Conservation (phyloP, 768 basidiomycete genomes). For the Brasilioporus rufonigricans region DNA sequence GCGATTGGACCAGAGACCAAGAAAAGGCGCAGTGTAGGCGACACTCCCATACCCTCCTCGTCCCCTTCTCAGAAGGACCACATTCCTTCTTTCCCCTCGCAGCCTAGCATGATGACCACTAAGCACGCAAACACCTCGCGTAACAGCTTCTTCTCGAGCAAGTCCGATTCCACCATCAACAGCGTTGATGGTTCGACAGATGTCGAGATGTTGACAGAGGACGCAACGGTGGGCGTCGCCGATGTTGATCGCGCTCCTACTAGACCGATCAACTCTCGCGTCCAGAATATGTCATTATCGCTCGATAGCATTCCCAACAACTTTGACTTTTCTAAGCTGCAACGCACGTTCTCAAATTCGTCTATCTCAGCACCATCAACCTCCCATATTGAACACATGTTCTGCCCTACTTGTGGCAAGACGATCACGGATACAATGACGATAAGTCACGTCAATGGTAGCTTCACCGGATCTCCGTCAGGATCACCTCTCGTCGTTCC, state of each 20-base stretch:
- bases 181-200: slow-evolving; percentile 15
- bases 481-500: slow-evolving; percentile 46
- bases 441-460: slow-evolving; percentile 28
- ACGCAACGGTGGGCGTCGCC: slow-evolving; percentile 25
- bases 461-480: slow-evolving; percentile 27
- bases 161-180: slow-evolving; percentile 19
- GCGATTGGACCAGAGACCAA: slow-evolving; percentile 40
- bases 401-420: slow-evolving; percentile 59
- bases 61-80: slow-evolving; percentile 28
- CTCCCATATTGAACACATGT: slow-evolving; percentile 37
- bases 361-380: slow-evolving; percentile 47
- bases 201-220: slow-evolving; percentile 30
- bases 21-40: slow-evolving; percentile 43
- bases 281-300: slow-evolving; percentile 47
- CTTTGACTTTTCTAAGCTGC: slow-evolving; percentile 35
- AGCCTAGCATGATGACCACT: slow-evolving; percentile 25
- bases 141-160: slow-evolving; percentile 23
- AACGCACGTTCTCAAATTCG: slow-evolving; percentile 31
- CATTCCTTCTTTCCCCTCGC: slow-evolving; percentile 13
- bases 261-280: slow-evolving; percentile 30
- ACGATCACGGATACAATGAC: slow-evolving; percentile 43
- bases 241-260: slow-evolving; percentile 20
- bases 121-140: slow-evolving; percentile 14
- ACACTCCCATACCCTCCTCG: slow-evolving; percentile 33
- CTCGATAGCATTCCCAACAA: slow-evolving; percentile 47